Evolutionary conservation across 352 stramenopile species (phyloP).

Genomic region (Phytophthora palmivora): DNA sequence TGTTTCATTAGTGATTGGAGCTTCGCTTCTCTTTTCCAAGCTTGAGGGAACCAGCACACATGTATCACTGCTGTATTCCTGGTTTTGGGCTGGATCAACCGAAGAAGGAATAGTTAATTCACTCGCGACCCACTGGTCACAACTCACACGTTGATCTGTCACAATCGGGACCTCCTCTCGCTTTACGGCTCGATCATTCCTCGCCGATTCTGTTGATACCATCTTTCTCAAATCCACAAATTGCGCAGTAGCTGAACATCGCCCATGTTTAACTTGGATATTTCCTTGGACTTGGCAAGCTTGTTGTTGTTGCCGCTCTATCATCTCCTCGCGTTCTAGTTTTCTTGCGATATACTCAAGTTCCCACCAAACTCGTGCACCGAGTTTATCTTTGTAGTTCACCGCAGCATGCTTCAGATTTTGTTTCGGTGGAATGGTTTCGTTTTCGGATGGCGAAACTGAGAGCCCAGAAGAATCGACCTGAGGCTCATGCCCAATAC

Average conservation of each 20-base stretch:
- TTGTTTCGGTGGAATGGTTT: not conserved
- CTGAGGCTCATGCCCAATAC: not conserved
- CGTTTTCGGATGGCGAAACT: not conserved
- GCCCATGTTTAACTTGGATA: not conserved
- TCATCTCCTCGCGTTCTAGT: slow-evolving; percentile 37
- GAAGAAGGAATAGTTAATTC: not conserved
- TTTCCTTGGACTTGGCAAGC: not conserved
- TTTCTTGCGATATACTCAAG: slow-evolving; percentile 58
- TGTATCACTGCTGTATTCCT: too few species aligned
- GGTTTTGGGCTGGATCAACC: not conserved
- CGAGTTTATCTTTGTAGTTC: slow-evolving; percentile 57
- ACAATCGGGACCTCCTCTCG: not conserved
- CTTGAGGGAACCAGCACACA: too few species aligned
- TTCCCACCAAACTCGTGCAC: slow-evolving; percentile 70
- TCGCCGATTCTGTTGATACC: slow-evolving; percentile 12
- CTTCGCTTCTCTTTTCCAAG: too few species aligned
- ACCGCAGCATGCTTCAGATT: slow-evolving; percentile 4
- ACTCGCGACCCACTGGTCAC: not conserved
- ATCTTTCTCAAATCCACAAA: not conserved
- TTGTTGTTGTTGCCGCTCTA: slow-evolving; percentile 14
- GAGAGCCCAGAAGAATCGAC: not conserved
- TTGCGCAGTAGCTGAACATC: not conserved
- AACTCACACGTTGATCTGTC: not conserved
- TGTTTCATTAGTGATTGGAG: not conserved
- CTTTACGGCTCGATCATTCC: not conserved